Conservation (phyloP, 2,329 filamentous ascomycete species). For the Microcera coccophila region DNA sequence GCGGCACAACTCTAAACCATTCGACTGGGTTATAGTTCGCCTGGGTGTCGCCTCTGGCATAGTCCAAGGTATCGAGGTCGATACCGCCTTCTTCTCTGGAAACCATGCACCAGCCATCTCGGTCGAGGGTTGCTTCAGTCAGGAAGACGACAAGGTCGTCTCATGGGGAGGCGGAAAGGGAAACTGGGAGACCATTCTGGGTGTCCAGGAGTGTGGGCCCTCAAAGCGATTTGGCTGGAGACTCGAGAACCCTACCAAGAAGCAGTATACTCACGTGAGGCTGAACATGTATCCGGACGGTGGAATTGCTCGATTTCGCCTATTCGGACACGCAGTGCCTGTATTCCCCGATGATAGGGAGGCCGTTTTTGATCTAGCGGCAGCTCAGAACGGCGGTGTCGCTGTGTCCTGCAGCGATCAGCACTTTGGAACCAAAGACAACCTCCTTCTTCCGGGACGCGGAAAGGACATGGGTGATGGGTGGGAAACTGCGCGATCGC, state of each 20-base stretch:
- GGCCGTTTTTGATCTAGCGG: slow-evolving; percentile 69
- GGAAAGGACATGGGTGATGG: slow-evolving; percentile 85
- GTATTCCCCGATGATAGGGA: slow-evolving; percentile 66
- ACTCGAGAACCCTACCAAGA: slow-evolving; percentile 53
- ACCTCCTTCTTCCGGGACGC: slow-evolving; percentile 72
- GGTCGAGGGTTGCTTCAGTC: slow-evolving; percentile 69
- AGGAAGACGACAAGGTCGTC: slow-evolving; percentile 60
- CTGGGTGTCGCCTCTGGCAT: slow-evolving; percentile 67
- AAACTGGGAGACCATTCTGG: slow-evolving; percentile 69
- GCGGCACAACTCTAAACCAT: slow-evolving; percentile 59
- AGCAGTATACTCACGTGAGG: slow-evolving; percentile 74
- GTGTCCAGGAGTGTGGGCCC: slow-evolving; percentile 68
- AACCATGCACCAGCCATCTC: slow-evolving; percentile 78
- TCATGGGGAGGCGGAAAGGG: slow-evolving; percentile 57
- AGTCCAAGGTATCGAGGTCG: slow-evolving; percentile 71
- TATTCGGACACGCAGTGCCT: slow-evolving; percentile 72
- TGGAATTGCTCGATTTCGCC: slow-evolving; percentile 74
- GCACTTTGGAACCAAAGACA: slow-evolving; percentile 79
- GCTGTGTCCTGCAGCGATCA: slow-evolving; percentile 75
- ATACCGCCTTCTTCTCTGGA: slow-evolving; percentile 77
- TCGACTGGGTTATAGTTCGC: slow-evolving; percentile 65
- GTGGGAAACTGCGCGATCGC: slow-evolving; percentile 77
- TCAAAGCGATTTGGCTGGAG: slow-evolving; percentile 71
- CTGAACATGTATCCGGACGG: slow-evolving; percentile 85
- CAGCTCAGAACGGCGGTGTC: slow-evolving; percentile 73